A percentile compares a stretch with the other conserved stretches of the same genome.
phyloP scores from a whole-genome alignment of 1,139 yeast species.

The Entelexis paramagnoliae region DNA sequence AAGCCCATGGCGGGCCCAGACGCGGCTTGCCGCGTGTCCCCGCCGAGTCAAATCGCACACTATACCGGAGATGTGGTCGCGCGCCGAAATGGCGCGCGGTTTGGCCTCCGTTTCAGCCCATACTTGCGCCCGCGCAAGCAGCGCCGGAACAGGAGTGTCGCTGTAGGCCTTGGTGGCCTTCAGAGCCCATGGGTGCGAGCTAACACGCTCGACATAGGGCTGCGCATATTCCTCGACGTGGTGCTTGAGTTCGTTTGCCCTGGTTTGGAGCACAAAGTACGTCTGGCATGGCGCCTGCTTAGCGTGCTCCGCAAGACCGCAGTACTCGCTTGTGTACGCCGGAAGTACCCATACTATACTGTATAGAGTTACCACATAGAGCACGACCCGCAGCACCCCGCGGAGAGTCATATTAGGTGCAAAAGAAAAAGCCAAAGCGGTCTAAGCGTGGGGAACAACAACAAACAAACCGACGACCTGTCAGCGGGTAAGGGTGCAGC shows the following conservation, averaged over 20 bases:
- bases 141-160: neutral
- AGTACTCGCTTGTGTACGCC: neutral
- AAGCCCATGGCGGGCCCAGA: neutral
- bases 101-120: constrained; percentile 1
- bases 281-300: neutral
- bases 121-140: constrained; percentile 6
- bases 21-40: neutral
- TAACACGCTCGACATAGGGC: neutral
- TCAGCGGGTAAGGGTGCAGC: neutral
- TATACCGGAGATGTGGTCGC: neutral
- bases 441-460: neutral
- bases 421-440: neutral
- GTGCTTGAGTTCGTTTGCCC: neutral
- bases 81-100: neutral
- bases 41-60: neutral
- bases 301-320: neutral
- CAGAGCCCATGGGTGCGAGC: neutral
- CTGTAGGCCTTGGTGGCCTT: neutral
- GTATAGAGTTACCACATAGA: neutral
- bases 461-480: neutral
- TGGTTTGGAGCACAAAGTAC: neutral
- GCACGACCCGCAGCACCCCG: neutral
- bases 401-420: neutral
- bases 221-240: neutral
- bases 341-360: neutral